Evolutionary conservation across 106 monocot species (phyloP), one percentile per base, ranked within the genome.

Genomic region (Hemerocallis citrina): DNA sequence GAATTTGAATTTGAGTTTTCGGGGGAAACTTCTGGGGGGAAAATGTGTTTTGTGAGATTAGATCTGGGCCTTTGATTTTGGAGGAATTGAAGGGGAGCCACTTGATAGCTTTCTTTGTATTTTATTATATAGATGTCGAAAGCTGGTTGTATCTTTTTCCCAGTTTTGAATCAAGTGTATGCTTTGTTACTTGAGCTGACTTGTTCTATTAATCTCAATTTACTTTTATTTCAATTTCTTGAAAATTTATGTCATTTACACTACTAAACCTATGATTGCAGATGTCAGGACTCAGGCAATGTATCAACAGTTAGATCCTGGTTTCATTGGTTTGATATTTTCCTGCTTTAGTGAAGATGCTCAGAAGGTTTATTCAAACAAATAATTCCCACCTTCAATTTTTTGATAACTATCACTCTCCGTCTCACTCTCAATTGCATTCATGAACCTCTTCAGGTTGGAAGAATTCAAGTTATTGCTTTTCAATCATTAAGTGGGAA

Each of bases 211-310:
- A n/a, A n/a, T n/a, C n/a, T n/a, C n/a, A n/a, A n/a, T n/a, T n/a
- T n/a, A n/a, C n/a, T n/a, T n/a, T n/a, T n/a, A n/a, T n/a, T n/a
- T n/a, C n/a, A n/a, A n/a, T n/a, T n/a, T n/a, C n/a, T 30, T 3
- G 14, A 9, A 2, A 27, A 55, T 32, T 7, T 55, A 34, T 17
- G 12, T 3, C 20, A 61, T 34, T 48, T 32, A 13, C 7, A 20
- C 23, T 38, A 57, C 36, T 23, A 10, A 45, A 59, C 30, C 13
- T 68, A 40, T 11, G 61, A 34, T 40, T 89, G 43, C 81, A 95
- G 95, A 95, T 81, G 90, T 90, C 34, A 77, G 90, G 23, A 90
- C 95, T 23, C 95, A 90, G 66, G 95, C 95, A 22, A 90, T 87
- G 95, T 95, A 86, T 72, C 95, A 95, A 55, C 61, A 90, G 57